Percentiles rank a stretch among this genome's conserved stretches.
Conservation (phyloP, 106 monocot species). For the Cymbidium sinense region DNA sequence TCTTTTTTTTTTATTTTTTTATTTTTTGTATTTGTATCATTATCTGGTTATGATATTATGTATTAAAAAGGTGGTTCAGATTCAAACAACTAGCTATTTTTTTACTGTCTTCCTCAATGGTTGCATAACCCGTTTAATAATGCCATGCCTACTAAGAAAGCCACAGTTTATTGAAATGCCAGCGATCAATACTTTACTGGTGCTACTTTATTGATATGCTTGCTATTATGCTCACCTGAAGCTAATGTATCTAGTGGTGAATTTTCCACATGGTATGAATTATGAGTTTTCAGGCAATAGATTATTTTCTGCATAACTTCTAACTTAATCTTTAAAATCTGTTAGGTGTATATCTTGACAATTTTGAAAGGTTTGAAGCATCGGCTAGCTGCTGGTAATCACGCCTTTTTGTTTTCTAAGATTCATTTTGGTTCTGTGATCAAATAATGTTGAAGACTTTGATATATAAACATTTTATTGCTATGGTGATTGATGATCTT, state of each 20-base stretch:
- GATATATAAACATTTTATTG: too few relatives aligned
- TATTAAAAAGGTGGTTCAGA: not conserved
- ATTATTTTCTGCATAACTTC: slow-evolving; percentile 2
- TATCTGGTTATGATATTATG: too few relatives aligned
- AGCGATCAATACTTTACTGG: not conserved
- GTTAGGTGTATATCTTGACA: slow-evolving; percentile 75
- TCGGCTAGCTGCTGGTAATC: slow-evolving; percentile 88
- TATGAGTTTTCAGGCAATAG: not conserved
- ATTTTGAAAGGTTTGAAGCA: slow-evolving; percentile 86
- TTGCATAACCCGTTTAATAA: not conserved
- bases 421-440: too few relatives aligned
- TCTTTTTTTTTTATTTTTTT: too few relatives aligned
- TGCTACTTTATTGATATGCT: not conserved
- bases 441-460: too few relatives aligned
- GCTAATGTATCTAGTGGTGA: not conserved
- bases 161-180: not conserved
- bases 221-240: not conserved
- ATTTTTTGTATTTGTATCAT: too few relatives aligned
- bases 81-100: not conserved
- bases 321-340: slow-evolving; percentile 15
- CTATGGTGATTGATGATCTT: not conserved
- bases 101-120: not conserved
- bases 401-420: too few relatives aligned
- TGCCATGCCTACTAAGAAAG: not conserved
- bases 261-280: not conserved